phyloP scores from a whole-genome alignment of 2,329 filamentous ascomycete genomes.

The Lasiodiplodia theobromae region DNA sequence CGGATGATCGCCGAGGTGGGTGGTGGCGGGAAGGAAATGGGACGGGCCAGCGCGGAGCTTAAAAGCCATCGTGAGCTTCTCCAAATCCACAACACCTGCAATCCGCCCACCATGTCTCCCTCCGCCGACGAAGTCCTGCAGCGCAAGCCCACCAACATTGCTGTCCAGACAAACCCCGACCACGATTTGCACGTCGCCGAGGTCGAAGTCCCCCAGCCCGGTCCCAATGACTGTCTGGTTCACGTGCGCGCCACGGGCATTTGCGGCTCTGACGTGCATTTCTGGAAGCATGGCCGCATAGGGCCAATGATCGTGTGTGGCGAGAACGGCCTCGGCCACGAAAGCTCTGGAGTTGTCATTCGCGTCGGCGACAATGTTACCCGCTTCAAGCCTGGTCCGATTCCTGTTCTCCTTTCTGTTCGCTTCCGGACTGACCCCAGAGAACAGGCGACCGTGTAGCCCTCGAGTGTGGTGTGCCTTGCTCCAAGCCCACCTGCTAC shows the following conservation, averaged over 20 bases:
- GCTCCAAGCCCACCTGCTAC: conserved; percentile 68
- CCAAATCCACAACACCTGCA: not conserved
- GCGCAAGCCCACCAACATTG: conserved; percentile 40
- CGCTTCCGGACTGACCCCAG: conserved; percentile 44
- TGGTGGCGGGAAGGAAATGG: not conserved
- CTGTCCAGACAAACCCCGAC: conserved; percentile 41
- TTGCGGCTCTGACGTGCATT: conserved; percentile 78
- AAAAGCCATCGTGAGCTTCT: not conserved
- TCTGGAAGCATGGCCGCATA: conserved; percentile 80
- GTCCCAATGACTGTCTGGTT: conserved; percentile 66
- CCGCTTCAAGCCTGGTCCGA: conserved; percentile 65
- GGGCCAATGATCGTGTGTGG: conserved; percentile 56
- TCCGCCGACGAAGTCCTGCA: conserved; percentile 34
- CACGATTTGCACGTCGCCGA: conserved; percentile 40
- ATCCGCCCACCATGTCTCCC: not conserved
- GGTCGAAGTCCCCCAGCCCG: conserved; percentile 52
- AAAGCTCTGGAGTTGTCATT: conserved; percentile 80
- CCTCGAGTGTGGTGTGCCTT: conserved; percentile 92
- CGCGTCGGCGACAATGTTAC: conserved; percentile 73
- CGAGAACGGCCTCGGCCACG: conserved; percentile 79
- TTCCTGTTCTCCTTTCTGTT: not conserved
- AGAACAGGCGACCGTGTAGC: conserved; percentile 80
- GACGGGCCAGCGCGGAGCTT: not conserved
- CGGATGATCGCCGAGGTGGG: not conserved
- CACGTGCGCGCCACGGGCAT: conserved; percentile 71